Evolutionary conservation across 345 rosid genomes (phyloP).

Genomic region (Camelina hispida): DNA sequence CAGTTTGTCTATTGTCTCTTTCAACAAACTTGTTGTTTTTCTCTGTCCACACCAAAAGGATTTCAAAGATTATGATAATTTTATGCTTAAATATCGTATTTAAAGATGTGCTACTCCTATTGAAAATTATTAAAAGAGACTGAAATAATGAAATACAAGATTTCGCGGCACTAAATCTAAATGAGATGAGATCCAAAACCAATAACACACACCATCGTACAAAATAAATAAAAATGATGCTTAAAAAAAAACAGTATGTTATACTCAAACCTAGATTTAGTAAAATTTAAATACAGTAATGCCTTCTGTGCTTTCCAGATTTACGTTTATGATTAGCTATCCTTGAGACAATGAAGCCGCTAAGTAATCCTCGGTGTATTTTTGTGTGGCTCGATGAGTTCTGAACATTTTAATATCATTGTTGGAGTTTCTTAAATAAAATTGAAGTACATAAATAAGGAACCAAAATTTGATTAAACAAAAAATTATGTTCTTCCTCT

Average conservation of each 20-base stretch:
- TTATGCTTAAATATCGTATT: background rate
- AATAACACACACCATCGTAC: background rate
- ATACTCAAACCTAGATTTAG: background rate
- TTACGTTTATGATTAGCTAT: slow-evolving; percentile 11
- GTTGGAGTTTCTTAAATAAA: no score
- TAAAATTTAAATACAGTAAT: background rate
- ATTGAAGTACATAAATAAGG: no score
- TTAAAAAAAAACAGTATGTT: background rate
- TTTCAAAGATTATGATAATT: background rate
- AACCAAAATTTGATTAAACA: no score
- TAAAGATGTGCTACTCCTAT: background rate
- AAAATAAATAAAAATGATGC: background rate
- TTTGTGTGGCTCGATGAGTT: slow-evolving; percentile 36
- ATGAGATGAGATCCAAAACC: slow-evolving; percentile 9
- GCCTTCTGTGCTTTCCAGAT: background rate
- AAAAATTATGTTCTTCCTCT: background rate
- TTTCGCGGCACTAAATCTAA: background rate
- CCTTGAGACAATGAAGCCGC: background rate
- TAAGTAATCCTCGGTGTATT: background rate
- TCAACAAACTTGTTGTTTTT: slow-evolving; percentile 42
- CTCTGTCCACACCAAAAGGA: slow-evolving; percentile 49
- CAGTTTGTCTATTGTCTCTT: slow-evolving; percentile 50
- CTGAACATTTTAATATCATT: background rate
- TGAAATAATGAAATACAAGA: no score
- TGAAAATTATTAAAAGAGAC: background rate